Conservation (phyloP, 2,329 filamentous ascomycete species). For the Phialocephala sp. region DNA sequence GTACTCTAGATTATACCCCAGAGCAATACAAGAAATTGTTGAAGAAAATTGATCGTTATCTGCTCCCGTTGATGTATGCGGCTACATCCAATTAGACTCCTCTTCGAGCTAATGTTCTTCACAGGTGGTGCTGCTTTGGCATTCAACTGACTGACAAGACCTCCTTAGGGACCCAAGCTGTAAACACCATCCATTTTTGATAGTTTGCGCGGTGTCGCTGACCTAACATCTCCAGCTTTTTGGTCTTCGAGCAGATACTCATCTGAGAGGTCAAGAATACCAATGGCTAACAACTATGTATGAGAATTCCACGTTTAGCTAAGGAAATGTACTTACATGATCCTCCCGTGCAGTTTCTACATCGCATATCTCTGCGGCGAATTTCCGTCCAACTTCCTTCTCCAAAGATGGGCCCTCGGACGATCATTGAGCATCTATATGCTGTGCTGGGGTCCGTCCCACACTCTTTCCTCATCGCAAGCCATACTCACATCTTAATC, state of each 20-base stretch:
- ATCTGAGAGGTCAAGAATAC: constrained; percentile 52
- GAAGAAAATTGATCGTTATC: constrained; percentile 51
- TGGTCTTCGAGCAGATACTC: constrained; percentile 52
- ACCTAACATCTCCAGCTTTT: constrained; percentile 36
- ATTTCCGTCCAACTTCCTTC: constrained; percentile 43
- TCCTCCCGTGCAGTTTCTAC: constrained; percentile 31
- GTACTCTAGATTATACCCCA: constrained; percentile 42
- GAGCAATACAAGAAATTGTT: constrained; percentile 48
- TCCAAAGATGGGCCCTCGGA: constrained; percentile 41
- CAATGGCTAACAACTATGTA: constrained; percentile 49
- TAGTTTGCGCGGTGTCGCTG: not conserved
- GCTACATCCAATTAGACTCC: not conserved
- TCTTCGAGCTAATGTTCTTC: not conserved
- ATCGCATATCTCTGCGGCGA: constrained; percentile 43
- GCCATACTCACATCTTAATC: not conserved
- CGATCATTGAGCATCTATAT: constrained; percentile 40
- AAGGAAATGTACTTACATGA: not conserved
- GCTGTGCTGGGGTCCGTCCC: constrained; percentile 37
- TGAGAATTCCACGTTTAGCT: not conserved
- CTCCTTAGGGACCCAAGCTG: constrained; percentile 53
- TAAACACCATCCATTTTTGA: constrained; percentile 28
- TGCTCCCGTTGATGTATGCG: constrained; percentile 54
- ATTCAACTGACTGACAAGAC: constrained; percentile 57
- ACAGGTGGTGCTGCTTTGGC: constrained; percentile 49
- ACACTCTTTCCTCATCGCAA: not conserved